A percentile compares a stretch with the other conserved stretches of the same genome.
Evolutionary conservation across 2,329 filamentous ascomycete species (phyloP).

Genomic region (Colletotrichum lupini): DNA sequence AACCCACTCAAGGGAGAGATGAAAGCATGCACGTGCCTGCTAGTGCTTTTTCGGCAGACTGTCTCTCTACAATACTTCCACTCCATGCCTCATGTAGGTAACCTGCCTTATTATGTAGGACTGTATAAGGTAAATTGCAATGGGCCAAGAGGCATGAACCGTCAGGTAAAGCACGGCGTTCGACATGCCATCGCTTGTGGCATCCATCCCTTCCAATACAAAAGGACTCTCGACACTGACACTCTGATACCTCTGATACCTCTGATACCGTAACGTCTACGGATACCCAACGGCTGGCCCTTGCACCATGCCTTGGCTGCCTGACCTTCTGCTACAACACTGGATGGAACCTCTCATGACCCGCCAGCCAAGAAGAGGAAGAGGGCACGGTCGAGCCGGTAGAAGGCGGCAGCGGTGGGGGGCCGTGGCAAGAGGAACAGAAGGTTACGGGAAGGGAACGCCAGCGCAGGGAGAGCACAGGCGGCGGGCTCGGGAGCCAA

Average conservation of each 20-base stretch:
- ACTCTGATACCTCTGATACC: neutral
- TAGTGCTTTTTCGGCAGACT: no score
- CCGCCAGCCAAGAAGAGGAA: neutral
- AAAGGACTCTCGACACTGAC: neutral
- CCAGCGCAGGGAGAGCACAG: neutral
- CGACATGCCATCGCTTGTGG: neutral
- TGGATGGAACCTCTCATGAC: neutral
- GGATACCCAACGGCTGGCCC: neutral
- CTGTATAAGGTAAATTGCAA: neutral
- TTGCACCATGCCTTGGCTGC: neutral
- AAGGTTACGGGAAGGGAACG: neutral
- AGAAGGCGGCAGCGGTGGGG: neutral
- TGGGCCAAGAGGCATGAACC: neutral
- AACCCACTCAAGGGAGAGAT: neutral
- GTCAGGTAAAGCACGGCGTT: neutral
- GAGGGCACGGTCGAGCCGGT: neutral
- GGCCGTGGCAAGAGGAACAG: neutral
- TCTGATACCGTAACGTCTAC: neutral
- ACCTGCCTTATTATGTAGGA: neutral
- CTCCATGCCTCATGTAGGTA: neutral
- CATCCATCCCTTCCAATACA: neutral
- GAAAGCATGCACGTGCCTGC: neutral
- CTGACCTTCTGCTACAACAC: neutral
- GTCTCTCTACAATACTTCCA: neutral
- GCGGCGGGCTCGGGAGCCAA: neutral